Evolutionary conservation across 768 basidiomycete genomes (phyloP).

Genomic region (Fomitopsis serialis): DNA sequence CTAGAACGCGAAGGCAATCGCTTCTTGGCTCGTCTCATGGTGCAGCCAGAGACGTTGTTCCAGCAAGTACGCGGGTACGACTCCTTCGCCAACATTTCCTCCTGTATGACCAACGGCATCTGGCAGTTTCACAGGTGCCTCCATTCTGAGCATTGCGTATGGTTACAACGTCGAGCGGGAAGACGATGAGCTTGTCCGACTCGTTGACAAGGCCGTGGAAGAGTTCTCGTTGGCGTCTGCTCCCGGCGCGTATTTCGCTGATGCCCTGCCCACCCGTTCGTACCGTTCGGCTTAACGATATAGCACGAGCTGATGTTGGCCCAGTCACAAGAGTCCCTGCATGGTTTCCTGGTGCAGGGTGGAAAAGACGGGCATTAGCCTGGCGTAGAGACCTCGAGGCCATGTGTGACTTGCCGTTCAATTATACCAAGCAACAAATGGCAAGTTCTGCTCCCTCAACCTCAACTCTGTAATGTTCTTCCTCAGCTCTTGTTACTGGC

Average conservation of each 20-base stretch:
- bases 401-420: slow-evolving; percentile 25
- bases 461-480: no score
- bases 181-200: slow-evolving; percentile 19
- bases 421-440: slow-evolving; percentile 26
- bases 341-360: slow-evolving; percentile 36
- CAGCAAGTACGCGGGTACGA: slow-evolving; percentile 36
- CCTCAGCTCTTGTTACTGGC: neutral
- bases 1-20: slow-evolving; percentile 37
- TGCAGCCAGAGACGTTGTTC: slow-evolving; percentile 31
- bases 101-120: neutral
- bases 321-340: slow-evolving; percentile 31
- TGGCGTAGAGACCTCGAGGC: slow-evolving; percentile 12
- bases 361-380: slow-evolving; percentile 26
- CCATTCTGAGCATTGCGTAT: slow-evolving; percentile 24
- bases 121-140: slow-evolving; percentile 20
- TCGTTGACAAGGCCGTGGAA: slow-evolving; percentile 21
- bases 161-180: slow-evolving; percentile 21
- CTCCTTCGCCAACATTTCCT: neutral
- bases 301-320: neutral
- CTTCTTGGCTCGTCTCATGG: slow-evolving; percentile 38
- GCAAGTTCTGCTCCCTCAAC: slow-evolving; percentile 18
- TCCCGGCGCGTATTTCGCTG: slow-evolving; percentile 32
- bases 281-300: neutral
- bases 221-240: slow-evolving; percentile 15
- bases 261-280: slow-evolving; percentile 26